Base-by-base conservation (phyloP, 2,329 filamentous ascomycete species). In the Aaosphaeria arxii region DNA sequence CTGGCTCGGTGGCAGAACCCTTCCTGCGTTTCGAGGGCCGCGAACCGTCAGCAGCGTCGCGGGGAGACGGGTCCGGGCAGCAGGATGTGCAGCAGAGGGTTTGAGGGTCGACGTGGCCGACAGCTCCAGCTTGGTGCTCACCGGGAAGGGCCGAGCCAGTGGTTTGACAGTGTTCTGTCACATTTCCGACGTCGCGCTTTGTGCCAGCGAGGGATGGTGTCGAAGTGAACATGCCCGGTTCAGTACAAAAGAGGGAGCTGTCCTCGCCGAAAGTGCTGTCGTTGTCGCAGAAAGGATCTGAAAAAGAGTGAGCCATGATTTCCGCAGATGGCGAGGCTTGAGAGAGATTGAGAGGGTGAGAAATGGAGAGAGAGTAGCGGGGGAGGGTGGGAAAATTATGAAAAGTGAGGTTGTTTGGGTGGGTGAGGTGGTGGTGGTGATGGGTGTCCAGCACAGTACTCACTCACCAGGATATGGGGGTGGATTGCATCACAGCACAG, bases 251-350 rank as follows among this genome's bases (percentile, higher is more conserved):
- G 48, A 61, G 56, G 17, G 17, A 24, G 47, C 55, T 46, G 42
- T 62, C 60, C 51, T 69, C 63, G 44, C 58, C 63, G 59, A 62
- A 66, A 42, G 63, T 55, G 36, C 62, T 65, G 40, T 66, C 63
- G 59, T 54, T 52, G 49, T 67, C 62, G 54, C 54, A 50, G 49
- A n/a, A 9, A 36, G n/a, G 33, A 36, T 60, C 64, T 67, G 47
- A 39, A 38, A 46, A 54, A 43, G 36, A 33, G 55, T 67, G 48
- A 69, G 65, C 57, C 64, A 67, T 63, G 43, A 45, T 59, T 9
- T 36, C 33, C 9, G 33, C n/a, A 4, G 33, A 9, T 24, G 17
- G 17, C 17, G 17, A 24, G 17, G 17, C 17, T 24, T 11, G 17
- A 52, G 46, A 45, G 49, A 51, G 30, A 24, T 9, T 24, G 17